Evolutionary conservation across 352 stramenopile genomes (phyloP).

Genomic region (Thalassiosira sp.): DNA sequence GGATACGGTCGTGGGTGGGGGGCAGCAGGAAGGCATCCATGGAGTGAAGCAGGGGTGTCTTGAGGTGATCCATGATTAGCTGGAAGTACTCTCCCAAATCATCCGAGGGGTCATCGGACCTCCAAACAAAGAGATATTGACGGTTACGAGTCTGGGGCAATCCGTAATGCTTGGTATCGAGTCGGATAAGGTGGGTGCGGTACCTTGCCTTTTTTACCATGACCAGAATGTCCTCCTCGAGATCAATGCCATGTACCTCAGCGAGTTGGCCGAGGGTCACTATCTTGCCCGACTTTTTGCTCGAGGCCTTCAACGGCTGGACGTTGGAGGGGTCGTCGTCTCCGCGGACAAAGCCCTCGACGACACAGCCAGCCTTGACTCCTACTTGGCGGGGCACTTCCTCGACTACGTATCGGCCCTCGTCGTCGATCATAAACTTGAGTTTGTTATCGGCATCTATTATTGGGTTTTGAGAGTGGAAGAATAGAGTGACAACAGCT

Average conservation of each 20-base stretch:
- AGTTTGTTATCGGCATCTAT: constrained; percentile 58
- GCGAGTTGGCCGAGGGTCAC: constrained; percentile 47
- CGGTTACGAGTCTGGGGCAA: constrained; percentile 75
- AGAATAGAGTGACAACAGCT: not conserved
- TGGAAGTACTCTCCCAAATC: constrained; percentile 61
- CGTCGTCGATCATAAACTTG: constrained; percentile 52
- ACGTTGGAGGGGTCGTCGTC: constrained; percentile 34
- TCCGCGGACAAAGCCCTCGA: constrained; percentile 49
- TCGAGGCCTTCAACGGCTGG: constrained; percentile 19
- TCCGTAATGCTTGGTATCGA: constrained; percentile 81
- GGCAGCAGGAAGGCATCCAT: constrained; percentile 71
- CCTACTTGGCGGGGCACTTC: constrained; percentile 50
- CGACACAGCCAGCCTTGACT: constrained; percentile 41
- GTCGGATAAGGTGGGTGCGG: constrained; percentile 52
- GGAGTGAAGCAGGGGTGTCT: constrained; percentile 53
- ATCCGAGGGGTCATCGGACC: constrained; percentile 50
- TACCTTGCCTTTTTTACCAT: constrained; percentile 66
- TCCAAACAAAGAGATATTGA: constrained; percentile 68
- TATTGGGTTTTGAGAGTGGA: not conserved
- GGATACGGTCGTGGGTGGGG: constrained; percentile 61
- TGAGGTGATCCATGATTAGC: constrained; percentile 57
- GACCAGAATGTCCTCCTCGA: constrained; percentile 52
- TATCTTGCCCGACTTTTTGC: constrained; percentile 18
- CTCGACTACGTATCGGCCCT: constrained; percentile 42
- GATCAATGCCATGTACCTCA: constrained; percentile 41